A percentile compares a stretch with the other conserved stretches of the same genome.
These are phyloP conservation scores for Citrus hindsii DNA, from an alignment of 345 rosid species.

Conservation along the genomic window DNA sequence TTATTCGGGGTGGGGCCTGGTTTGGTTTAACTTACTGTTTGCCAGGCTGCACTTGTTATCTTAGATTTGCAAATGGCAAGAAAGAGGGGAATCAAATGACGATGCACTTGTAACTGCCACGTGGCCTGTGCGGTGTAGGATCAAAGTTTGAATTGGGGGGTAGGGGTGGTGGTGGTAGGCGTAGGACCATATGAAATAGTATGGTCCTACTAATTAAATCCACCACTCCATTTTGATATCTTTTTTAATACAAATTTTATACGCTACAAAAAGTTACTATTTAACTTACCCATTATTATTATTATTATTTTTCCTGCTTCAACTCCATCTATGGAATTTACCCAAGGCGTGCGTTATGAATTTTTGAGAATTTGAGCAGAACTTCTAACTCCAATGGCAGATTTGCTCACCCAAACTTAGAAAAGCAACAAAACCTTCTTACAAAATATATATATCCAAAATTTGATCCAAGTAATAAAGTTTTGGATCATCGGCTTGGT, in stretches of 20 bases:
- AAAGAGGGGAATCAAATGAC: not conserved
- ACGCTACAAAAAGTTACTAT: not conserved
- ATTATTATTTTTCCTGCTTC: not conserved
- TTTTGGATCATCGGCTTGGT: not conserved
- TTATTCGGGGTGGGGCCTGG: not conserved
- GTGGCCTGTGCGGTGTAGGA: not conserved
- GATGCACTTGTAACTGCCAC: conserved; percentile 19
- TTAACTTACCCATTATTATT: not conserved
- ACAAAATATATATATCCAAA: not conserved
- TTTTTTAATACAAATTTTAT: not conserved
- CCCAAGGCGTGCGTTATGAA: not conserved
- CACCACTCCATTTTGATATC: not conserved
- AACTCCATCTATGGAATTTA: not conserved
- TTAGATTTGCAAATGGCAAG: not conserved
- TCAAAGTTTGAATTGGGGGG: too few relatives aligned
- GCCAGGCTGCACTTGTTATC: conserved; percentile 7
- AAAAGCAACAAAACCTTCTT: not conserved
- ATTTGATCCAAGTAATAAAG: not conserved
- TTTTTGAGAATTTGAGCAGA: not conserved
- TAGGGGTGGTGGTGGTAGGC: not conserved
- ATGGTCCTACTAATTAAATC: not conserved
- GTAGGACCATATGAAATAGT: conserved; percentile 5
- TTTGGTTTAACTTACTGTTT: not conserved
- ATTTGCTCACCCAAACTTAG: not conserved
- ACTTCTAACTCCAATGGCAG: not conserved